Percentiles rank a stretch among this genome's conserved stretches.
Evolutionary conservation across 2,329 filamentous ascomycete genomes (phyloP).

Genomic region (Celoporthe dispersa): DNA sequence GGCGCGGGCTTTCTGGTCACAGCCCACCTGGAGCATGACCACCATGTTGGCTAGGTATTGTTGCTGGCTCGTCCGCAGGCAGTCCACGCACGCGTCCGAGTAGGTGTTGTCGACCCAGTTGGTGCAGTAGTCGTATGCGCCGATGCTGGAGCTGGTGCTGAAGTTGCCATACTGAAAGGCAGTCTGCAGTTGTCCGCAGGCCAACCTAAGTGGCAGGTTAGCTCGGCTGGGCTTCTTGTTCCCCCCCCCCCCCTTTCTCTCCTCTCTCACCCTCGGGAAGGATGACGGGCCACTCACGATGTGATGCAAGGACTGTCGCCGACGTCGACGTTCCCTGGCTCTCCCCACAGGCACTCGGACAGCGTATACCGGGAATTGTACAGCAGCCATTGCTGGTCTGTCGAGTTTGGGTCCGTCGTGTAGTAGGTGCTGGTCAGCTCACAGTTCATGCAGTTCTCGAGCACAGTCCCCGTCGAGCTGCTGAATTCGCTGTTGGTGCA

Average conservation of each 20-base stretch:
- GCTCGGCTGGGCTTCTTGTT: constrained; percentile 10
- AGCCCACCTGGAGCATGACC: constrained; percentile 59
- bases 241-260: too few species aligned
- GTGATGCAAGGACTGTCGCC: constrained; percentile 56
- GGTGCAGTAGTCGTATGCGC: constrained; percentile 59
- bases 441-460: constrained; percentile 56
- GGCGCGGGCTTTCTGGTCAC: constrained; percentile 54
- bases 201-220: constrained; percentile 47
- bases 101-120: constrained; percentile 53
- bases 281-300: constrained; percentile 43
- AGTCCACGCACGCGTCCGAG: constrained; percentile 56
- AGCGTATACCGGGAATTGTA: constrained; percentile 64
- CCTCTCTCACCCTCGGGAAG: background rate
- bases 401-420: constrained; percentile 43
- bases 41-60: constrained; percentile 59
- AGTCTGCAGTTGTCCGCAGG: constrained; percentile 54
- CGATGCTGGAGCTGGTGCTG: constrained; percentile 47
- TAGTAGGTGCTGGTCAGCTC: constrained; percentile 54
- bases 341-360: constrained; percentile 60
- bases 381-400: constrained; percentile 58
- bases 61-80: constrained; percentile 45
- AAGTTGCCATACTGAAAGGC: constrained; percentile 57
- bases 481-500: constrained; percentile 50
- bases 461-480: constrained; percentile 51
- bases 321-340: constrained; percentile 47